A percentile compares a stretch with the other conserved stretches of the same genome.
Conservation (phyloP, 805 yeast species). For the Saitoella complicata region DNA sequence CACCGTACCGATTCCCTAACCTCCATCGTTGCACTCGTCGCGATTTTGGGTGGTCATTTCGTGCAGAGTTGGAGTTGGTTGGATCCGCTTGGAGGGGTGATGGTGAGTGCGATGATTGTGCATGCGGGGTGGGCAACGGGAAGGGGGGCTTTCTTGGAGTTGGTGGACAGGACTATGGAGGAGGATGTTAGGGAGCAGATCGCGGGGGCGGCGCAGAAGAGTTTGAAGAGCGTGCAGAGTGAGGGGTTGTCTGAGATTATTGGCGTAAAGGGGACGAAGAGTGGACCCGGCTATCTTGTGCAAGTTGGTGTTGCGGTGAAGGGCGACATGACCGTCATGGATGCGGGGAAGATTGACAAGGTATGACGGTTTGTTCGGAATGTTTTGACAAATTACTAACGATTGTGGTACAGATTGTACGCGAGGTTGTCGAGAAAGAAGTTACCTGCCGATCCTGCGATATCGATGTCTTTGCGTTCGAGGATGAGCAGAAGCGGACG, state of each 20-base stretch:
- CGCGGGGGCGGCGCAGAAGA: background rate
- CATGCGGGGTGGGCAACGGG: slow-evolving; percentile 73
- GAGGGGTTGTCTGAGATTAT: background rate
- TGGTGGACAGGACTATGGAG: slow-evolving; percentile 40
- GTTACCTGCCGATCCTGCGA: background rate
- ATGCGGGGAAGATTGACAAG: no score
- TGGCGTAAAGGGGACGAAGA: background rate
- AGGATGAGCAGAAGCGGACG: background rate
- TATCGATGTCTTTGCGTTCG: background rate
- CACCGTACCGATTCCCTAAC: slow-evolving; percentile 91
- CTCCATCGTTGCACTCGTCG: slow-evolving; percentile 72
- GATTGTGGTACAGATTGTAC: no score
- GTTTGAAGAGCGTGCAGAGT: background rate
- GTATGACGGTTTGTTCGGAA: no score
- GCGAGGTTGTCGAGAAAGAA: background rate
- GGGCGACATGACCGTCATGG: background rate
- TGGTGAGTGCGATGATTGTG: slow-evolving; percentile 68
- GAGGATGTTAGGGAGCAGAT: slow-evolving; percentile 3
- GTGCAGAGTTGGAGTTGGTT: slow-evolving; percentile 57
- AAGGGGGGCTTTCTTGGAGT: slow-evolving; percentile 50
- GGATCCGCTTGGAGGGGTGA: slow-evolving; percentile 81
- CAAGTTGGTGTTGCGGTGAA: background rate
- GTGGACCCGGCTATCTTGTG: background rate
- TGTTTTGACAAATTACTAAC: no score
- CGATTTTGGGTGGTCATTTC: slow-evolving; percentile 73